Base-by-base conservation (phyloP, 805 yeast genomes). In the Metschnikowia continentalis region DNA sequence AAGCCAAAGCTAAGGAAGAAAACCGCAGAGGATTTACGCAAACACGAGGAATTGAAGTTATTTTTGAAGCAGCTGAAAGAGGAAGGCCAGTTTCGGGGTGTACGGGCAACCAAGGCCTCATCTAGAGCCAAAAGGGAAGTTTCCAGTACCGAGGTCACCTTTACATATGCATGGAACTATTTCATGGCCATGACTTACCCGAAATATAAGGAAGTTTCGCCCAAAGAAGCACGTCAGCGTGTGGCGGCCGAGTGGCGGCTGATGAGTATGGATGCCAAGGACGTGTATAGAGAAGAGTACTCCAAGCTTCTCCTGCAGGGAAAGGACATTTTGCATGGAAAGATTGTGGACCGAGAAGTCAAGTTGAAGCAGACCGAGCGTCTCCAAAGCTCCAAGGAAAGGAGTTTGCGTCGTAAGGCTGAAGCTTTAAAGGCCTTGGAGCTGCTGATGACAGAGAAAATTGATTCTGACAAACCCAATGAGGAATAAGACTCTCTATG, bases 161-260 rank as follows among this genome's bases (percentile, higher is more conserved):
- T 61, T 51, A 64, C 64, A 22, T 66, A 70, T 49, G 74, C 74
- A 1, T 70, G 74, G 72, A 70, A 71, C 59, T 70, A 68, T 50
- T 70, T 53, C 53, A 51, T 61, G 53, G 51, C 62, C 32, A 23
- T 58, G 30, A 57, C 45, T 35, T 61, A 59, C 42, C 53, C 59
- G 13, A 39, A 54, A 32, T 55, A 49, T 42, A 58, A 49, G 42
- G 60, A 52, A 17, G 32, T 55, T 22, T 48, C 57, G 47, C 45
- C 48, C 19, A 52, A 51, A 17, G 60, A 57, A 19, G 59, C 62
- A 3, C 50, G 57, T 10, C 44, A 48, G 35, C 32, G 40, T 15
- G 55, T 60, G 20, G 61, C 59, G 14, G 33, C 35, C 13, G 20
- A 35, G 8, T 71, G 76, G 76, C 61, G 62, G 13, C 47, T 35